These are phyloP conservation scores for Termitomyces sp. DNA, from an alignment of 768 basidiomycete species.

Conservation along the genomic window DNA sequence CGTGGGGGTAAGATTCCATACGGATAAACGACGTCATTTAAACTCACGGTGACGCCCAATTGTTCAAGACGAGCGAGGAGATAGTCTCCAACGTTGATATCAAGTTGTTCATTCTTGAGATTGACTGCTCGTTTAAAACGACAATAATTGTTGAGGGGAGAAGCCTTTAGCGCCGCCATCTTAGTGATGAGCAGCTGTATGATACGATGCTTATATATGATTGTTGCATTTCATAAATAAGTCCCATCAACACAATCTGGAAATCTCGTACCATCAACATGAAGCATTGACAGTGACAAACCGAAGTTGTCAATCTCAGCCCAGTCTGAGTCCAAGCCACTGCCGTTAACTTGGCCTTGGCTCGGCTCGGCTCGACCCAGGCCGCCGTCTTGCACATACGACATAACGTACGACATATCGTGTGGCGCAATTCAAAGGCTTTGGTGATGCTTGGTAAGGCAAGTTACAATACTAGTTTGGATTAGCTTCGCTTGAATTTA, in stretches of 20 bases:
- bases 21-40: background rate
- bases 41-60: conserved; percentile 51
- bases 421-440: background rate
- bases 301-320: background rate
- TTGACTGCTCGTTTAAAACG: conserved; percentile 44
- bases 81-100: conserved; percentile 51
- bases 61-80: conserved; percentile 55
- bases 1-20: background rate
- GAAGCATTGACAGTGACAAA: background rate
- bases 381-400: background rate
- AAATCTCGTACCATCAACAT: background rate
- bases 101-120: conserved; percentile 32
- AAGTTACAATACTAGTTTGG: background rate
- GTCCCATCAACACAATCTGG: background rate
- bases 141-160: conserved; percentile 41
- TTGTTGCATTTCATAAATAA: background rate
- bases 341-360: background rate
- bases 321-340: background rate
- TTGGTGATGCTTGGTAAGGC: background rate
- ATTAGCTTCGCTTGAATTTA: background rate
- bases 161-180: conserved; percentile 18
- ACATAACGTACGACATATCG: background rate
- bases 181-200: background rate
- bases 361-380: background rate
- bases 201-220: background rate